A percentile compares a stretch with the other conserved stretches of the same genome.
These are phyloP conservation scores for Yamadazyma triangularis DNA, from an alignment of 1,139 yeast genomes.

Conservation along the genomic window DNA sequence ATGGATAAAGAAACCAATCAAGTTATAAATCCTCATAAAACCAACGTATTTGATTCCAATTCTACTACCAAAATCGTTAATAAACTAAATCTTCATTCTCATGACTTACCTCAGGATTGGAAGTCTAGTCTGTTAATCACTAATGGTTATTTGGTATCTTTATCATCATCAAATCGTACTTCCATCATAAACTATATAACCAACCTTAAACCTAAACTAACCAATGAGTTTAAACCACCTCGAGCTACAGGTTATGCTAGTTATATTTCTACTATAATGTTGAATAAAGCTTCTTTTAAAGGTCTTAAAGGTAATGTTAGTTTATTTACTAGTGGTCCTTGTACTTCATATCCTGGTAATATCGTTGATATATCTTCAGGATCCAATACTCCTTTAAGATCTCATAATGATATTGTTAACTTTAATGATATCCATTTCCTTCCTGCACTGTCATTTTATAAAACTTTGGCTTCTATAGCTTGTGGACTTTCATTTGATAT, in stretches of 20 bases:
- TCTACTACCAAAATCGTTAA: constrained; percentile 5
- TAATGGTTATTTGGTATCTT: constrained; percentile 3
- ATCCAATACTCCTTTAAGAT: constrained; percentile 17
- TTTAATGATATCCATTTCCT: constrained; percentile 23
- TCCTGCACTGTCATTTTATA: constrained; percentile 25
- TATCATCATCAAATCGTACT: constrained; percentile 3
- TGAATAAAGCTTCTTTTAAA: constrained; percentile 15
- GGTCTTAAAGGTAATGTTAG: constrained; percentile 22
- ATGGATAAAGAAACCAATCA: constrained; percentile 2
- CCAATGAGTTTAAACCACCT: constrained; percentile 24
- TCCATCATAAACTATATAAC: constrained; percentile 11
- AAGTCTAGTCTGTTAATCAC: constrained; percentile 7
- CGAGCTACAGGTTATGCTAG: constrained; percentile 32
- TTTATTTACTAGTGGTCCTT: constrained; percentile 34
- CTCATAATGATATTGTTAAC: constrained; percentile 32
- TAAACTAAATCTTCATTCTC: constrained; percentile 7
- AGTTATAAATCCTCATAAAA: constrained; percentile 1
- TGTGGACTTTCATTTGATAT: constrained; percentile 24
- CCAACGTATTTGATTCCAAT: constrained; percentile 5
- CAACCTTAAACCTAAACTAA: constrained; percentile 19
- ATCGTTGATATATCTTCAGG: constrained; percentile 17
- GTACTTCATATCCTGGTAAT: constrained; percentile 31
- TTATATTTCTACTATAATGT: constrained; percentile 18
- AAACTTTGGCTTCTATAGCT: constrained; percentile 25
- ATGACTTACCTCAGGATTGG: constrained; percentile 6